Base-by-base conservation (phyloP, 768 basidiomycete genomes). In the Xerocomus spinulosus region DNA sequence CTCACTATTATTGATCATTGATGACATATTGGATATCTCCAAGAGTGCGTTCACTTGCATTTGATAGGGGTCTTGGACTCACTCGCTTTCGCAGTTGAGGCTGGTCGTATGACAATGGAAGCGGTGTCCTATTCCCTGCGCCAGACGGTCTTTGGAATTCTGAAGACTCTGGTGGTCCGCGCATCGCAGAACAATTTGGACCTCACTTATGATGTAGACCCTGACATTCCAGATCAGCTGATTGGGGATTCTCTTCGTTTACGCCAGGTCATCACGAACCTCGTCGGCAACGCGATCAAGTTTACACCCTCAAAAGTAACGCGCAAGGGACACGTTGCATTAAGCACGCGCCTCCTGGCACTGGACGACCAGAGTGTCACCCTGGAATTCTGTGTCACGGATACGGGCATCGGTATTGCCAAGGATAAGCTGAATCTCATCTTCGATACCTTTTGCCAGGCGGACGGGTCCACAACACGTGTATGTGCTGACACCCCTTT, bases 51-150 rank as follows among this genome's bases (percentile, higher is more conserved):
- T 42, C 14, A 28, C 32, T 26, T n/a, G 36, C 4, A 15, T n/a
- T 23, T 48, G 34, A 40, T 25, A 12, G n/a, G 14, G 24, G 28
- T 18, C 25, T 34, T 32, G 30, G 17, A 40, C 42, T 54, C 37
- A 57, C 26, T 38, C 56, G 30, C 29, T 23, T 37, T 56, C n/a
- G 9, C 58, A 96, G 94, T 98, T 61, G 96, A 99, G 70, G 96
- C 95, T 33, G 96, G 96, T 37, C 87, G 95, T 12, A 99, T 99
- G 96, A 98, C 93, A 2, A 96, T 99, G 88, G 96, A 99, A 70
- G 86, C 91, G 24, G 95, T 97, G n/a, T 87, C 94, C 2, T 99
- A 95, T 70, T 97, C 94, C 9, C 78, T 97, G 24, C 87, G 96
- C n/a, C 86, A 92, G 57, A 95, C 92, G 3, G 92, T 97, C 34